These are phyloP conservation scores for Aaosphaeria pasadenensis DNA, from an alignment of 2,329 filamentous ascomycete species.

Conservation along the genomic window DNA sequence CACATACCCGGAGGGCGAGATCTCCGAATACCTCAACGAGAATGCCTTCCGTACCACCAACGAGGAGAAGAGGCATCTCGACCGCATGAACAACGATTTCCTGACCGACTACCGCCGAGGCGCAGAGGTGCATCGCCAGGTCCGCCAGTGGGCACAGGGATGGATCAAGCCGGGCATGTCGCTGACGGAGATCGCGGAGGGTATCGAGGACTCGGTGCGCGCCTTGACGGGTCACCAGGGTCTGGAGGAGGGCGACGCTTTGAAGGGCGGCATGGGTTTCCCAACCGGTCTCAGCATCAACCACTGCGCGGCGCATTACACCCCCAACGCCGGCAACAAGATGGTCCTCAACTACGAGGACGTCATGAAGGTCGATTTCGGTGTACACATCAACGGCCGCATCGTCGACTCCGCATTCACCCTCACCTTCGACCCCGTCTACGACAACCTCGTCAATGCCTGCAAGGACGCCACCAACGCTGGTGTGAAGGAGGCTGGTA, in stretches of 20 bases:
- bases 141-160: constrained; percentile 78
- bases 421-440: constrained; percentile 64
- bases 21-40: constrained; percentile 73
- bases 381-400: constrained; percentile 67
- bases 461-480: constrained; percentile 69
- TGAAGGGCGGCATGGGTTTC: constrained; percentile 81
- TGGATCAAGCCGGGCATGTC: constrained; percentile 78
- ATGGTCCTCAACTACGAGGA: constrained; percentile 63
- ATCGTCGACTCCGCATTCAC: constrained; percentile 73
- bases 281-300: constrained; percentile 81
- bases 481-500: constrained; percentile 83
- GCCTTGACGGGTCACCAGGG: constrained; percentile 74
- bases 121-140: constrained; percentile 86
- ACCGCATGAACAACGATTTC: constrained; percentile 77
- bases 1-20: constrained; percentile 73
- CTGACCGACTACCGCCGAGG: constrained; percentile 77
- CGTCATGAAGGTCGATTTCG: constrained; percentile 73
- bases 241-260: constrained; percentile 71
- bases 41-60: constrained; percentile 76
- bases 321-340: constrained; percentile 84
- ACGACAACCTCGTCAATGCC: constrained; percentile 64
- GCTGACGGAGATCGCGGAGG: constrained; percentile 78
- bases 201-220: constrained; percentile 81
- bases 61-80: constrained; percentile 80
- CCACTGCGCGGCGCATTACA: constrained; percentile 83